phyloP scores from a whole-genome alignment of 1,284 basidiomycete genomes.

The Xanthoconium separans region DNA sequence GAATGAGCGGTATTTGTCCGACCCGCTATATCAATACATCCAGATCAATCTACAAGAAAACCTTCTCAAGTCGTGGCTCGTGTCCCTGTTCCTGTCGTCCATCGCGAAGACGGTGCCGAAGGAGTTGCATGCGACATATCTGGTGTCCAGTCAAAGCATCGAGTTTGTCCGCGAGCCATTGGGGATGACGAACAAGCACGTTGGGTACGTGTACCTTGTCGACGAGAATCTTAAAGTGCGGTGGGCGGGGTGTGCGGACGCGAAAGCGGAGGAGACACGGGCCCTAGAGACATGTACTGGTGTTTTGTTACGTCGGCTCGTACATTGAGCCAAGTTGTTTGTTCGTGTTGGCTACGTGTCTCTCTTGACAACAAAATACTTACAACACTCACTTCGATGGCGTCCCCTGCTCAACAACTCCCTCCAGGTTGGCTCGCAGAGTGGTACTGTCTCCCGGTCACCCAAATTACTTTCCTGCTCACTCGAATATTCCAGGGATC shows the following conservation, averaged over 20 bases:
- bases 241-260: conserved; percentile 92
- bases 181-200: conserved; percentile 86
- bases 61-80: conserved; percentile 84
- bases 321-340: conserved; percentile 24
- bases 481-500: conserved; percentile 60
- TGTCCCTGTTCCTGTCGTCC: conserved; percentile 78
- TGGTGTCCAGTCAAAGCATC: conserved; percentile 80
- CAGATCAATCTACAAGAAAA: conserved; percentile 94
- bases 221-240: conserved; percentile 84
- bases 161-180: conserved; percentile 80
- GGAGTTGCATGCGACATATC: conserved; percentile 72
- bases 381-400: conserved; percentile 45
- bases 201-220: conserved; percentile 93
- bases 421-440: conserved; percentile 89
- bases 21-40: conserved; percentile 78
- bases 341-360: conserved; percentile 38
- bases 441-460: conserved; percentile 51
- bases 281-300: conserved; percentile 74
- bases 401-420: conserved; percentile 67
- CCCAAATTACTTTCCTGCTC: neutral
- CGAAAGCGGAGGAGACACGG: conserved; percentile 70
- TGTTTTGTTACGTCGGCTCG: conserved; percentile 64
- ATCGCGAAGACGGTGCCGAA: conserved; percentile 68
- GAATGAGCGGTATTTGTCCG: conserved; percentile 55
- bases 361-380: conserved; percentile 23